Conservation (phyloP, 2,329 filamentous ascomycete genomes). For the Pleomassaria siparia region DNA sequence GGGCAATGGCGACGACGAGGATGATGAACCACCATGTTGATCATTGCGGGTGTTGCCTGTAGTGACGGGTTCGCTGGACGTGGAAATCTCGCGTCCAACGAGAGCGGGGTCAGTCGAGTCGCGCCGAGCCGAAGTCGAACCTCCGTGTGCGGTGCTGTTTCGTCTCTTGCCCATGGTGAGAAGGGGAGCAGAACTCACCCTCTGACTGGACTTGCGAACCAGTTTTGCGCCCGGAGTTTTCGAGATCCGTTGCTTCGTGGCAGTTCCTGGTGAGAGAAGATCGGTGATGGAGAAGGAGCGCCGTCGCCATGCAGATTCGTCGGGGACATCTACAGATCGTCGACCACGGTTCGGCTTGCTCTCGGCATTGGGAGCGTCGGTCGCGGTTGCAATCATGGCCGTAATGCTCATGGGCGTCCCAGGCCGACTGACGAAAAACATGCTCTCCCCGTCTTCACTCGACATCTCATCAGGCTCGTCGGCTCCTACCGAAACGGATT, state of each 20-base stretch:
- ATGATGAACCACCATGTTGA: conserved; percentile 11
- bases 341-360: conserved; percentile 14
- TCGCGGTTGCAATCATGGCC: conserved; percentile 27
- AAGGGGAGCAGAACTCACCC: conserved; percentile 37
- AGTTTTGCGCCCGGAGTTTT: conserved; percentile 30
- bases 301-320: conserved; percentile 38
- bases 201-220: conserved; percentile 33
- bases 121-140: conserved; percentile 40
- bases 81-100: conserved; percentile 32
- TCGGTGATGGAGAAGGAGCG: conserved; percentile 56
- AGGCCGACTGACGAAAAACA: conserved; percentile 43
- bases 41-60: conserved; percentile 15
- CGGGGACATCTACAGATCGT: conserved; percentile 20
- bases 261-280: conserved; percentile 42
- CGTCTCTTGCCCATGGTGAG: conserved; percentile 42
- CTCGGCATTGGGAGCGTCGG: conserved; percentile 14
- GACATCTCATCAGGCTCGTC: conserved; percentile 41
- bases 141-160: conserved; percentile 38
- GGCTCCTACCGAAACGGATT: conserved; percentile 35
- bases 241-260: conserved; percentile 40
- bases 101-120: conserved; percentile 37
- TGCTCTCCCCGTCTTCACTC: conserved; percentile 43
- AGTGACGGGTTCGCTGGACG: conserved; percentile 25
- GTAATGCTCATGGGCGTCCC: conserved; percentile 40
- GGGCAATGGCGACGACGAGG: conserved; percentile 29